Base-by-base conservation (phyloP, 1,139 yeast species). In the Scheffersomyces quercinus region DNA sequence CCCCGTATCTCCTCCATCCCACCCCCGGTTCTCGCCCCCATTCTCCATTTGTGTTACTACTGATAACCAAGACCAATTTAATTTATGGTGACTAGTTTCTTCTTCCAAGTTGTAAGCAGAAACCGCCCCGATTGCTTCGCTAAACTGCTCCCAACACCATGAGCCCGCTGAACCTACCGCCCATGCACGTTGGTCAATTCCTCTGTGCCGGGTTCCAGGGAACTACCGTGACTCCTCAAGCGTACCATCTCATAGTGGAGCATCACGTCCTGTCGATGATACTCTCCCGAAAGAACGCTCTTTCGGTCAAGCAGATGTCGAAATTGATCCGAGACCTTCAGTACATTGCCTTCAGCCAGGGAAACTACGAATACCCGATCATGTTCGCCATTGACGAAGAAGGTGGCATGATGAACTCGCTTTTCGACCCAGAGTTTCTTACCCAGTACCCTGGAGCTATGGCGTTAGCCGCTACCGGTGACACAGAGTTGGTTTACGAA, bases 391-490 rank as follows among this genome's bases (percentile, higher is more conserved):
- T 61, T 12, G 66, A 76, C 50, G 78, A 73, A 47, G 81, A 75
- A 39, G 66, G 66, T 3, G 62, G 73, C 58, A 52, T 79, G 81
- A 44, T 80, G 62, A 81, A 82, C 58, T 73, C 83, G 28, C 64
- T 82, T 36, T 79, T 77, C 54, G 85, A 81, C 52, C 71, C 76
- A 4, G 72, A 73, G 9, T 68, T 64, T 46, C 59, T 82, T 28
- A 76, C 83, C 8, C 87, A 82, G 57, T 80, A 77, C 50, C 88
- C 88, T 0, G 81, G 84, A 3, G 82, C 84, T 13, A 81, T 82
- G 85, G 87, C 83, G 3, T 60, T 82, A 34, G 79, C 82, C 1
- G 85, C 87, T 13, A 75, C 83, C 0, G 77, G 78, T 4, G 77
- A 79, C 43, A 58, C 70, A 10, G 73, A 73, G 9, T 58, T 81